A percentile compares a stretch with the other conserved stretches of the same genome.
Conservation (phyloP, 495 filamentous ascomycete species). For the Tuber indicum region DNA sequence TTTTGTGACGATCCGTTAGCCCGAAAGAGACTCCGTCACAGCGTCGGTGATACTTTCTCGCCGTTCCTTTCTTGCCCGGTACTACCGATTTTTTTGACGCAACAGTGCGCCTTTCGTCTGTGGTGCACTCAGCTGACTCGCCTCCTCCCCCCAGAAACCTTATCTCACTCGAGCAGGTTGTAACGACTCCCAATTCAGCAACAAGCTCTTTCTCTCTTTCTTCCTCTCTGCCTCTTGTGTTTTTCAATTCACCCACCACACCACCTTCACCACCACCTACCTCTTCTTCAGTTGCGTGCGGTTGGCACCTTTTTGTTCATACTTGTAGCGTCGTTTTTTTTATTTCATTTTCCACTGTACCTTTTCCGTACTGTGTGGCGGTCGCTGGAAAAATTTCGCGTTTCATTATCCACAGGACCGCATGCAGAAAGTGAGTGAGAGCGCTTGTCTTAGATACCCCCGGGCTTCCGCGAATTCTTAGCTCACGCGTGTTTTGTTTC, state of each 20-base stretch:
- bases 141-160: constrained; percentile 34
- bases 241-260: neutral
- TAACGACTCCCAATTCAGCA: constrained; percentile 13
- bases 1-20: constrained; percentile 19
- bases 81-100: constrained; percentile 29
- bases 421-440: constrained; percentile 40
- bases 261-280: constrained; percentile 1
- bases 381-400: constrained; percentile 35
- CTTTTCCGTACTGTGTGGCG: constrained; percentile 25
- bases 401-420: constrained; percentile 37
- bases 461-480: constrained; percentile 23
- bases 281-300: neutral
- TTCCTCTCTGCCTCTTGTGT: constrained; percentile 8
- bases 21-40: constrained; percentile 18
- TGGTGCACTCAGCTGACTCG: constrained; percentile 37
- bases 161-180: constrained; percentile 32
- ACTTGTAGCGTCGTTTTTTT: constrained; percentile 26
- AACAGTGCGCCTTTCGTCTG: constrained; percentile 29
- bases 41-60: constrained; percentile 25
- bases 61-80: constrained; percentile 26
- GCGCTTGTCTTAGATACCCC: constrained; percentile 30
- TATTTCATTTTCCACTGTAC: constrained; percentile 4
- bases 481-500: constrained; percentile 39
- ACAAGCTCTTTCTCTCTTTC: constrained; percentile 8
- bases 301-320: constrained; percentile 24